A percentile compares a stretch with the other conserved stretches of the same genome.
Conservation (phyloP, 805 yeast genomes). For the Brettanomyces sp. region DNA sequence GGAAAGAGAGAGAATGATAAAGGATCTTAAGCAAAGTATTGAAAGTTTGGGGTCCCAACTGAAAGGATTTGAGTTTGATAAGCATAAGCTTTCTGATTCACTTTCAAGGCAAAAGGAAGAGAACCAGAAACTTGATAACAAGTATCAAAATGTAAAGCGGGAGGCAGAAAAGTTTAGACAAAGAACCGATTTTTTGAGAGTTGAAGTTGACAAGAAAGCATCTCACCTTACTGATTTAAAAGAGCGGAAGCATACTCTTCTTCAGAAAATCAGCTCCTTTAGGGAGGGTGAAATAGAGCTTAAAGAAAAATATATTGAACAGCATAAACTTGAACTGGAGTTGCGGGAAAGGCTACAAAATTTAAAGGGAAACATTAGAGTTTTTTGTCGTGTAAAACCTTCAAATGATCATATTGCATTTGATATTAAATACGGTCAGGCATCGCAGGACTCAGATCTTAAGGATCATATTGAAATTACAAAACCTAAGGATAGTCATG, state of each 20-base stretch:
- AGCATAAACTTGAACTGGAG: conserved; percentile 36
- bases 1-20: neutral
- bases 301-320: conserved; percentile 20
- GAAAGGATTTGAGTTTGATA: neutral
- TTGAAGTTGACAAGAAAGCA: conserved; percentile 5
- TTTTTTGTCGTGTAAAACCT: conserved; percentile 81
- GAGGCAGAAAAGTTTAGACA: neutral
- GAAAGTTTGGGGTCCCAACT: neutral
- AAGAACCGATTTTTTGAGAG: conserved; percentile 5
- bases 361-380: conserved; percentile 85
- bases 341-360: conserved; percentile 75
- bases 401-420: conserved; percentile 3
- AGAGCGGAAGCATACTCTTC: neutral
- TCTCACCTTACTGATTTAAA: neutral
- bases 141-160: neutral
- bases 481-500: conserved; percentile 1
- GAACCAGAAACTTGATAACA: neutral
- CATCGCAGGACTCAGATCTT: conserved; percentile 5
- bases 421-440: no score
- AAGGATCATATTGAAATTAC: conserved; percentile 9
- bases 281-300: conserved; percentile 16
- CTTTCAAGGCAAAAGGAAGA: neutral
- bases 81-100: neutral
- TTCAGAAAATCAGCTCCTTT: conserved; percentile 14
- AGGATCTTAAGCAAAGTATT: neutral